Conservation (phyloP, 208 protist genomes). For the Leishmania lainsoni region DNA sequence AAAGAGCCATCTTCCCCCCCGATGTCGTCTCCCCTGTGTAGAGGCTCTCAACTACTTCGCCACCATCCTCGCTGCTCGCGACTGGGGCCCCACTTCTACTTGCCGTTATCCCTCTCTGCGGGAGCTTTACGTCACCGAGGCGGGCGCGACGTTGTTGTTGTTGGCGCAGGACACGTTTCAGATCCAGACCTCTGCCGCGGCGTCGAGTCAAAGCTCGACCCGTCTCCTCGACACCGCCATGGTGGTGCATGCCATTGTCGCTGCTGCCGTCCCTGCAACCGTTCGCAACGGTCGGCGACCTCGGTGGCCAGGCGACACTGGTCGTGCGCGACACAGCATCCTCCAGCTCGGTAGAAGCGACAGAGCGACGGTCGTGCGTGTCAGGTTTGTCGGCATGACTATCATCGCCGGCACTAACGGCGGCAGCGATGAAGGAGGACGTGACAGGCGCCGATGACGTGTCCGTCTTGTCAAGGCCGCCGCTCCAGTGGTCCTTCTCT, state of each 20-base stretch:
- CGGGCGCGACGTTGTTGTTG: slow-evolving; percentile 20
- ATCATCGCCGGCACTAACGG: neutral
- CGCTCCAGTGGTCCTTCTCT: neutral
- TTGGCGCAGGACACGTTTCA: slow-evolving; percentile 25
- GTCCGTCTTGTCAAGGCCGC: neutral
- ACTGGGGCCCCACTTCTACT: neutral
- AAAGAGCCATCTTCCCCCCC: neutral
- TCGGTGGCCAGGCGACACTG: slow-evolving; percentile 17
- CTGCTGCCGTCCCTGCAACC: neutral
- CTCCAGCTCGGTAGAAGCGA: slow-evolving; percentile 21
- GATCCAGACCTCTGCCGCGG: slow-evolving; percentile 21
- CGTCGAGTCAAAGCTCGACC: slow-evolving; percentile 9
- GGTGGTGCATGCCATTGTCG: neutral
- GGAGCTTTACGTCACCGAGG: slow-evolving; percentile 2
- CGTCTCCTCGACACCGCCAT: neutral
- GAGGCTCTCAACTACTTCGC: slow-evolving; percentile 15
- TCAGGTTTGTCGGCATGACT: neutral
- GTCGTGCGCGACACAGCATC: slow-evolving; percentile 22
- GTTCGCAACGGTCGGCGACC: slow-evolving; percentile 13
- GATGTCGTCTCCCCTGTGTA: slow-evolving; percentile 17
- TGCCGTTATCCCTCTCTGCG: neutral
- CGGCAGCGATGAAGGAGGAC: neutral
- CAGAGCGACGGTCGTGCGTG: slow-evolving; percentile 9
- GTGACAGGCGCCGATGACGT: neutral
- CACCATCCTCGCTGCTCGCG: neutral